These are phyloP conservation scores for Hanseniaspora thailandica DNA, from an alignment of 805 yeast genomes.

Conservation along the genomic window DNA sequence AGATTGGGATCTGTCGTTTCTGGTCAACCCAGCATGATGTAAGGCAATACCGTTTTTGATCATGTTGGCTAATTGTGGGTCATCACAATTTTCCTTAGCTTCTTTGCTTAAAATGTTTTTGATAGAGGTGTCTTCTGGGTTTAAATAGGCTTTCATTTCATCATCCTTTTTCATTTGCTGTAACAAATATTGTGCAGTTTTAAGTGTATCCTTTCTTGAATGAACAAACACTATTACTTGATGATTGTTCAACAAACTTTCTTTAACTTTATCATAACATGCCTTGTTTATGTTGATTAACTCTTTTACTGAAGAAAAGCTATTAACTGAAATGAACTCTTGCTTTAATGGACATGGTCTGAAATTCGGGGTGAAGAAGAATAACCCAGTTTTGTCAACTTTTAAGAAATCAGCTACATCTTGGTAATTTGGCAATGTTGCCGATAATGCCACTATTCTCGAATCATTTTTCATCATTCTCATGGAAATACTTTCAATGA, in stretches of 20 bases:
- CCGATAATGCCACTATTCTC: constrained; percentile 77
- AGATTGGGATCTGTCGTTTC: constrained; percentile 59
- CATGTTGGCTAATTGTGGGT: constrained; percentile 45
- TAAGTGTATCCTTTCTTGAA: constrained; percentile 80
- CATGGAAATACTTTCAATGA: constrained; percentile 74
- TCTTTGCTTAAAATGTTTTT: constrained; percentile 54
- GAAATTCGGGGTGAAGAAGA: constrained; percentile 69
- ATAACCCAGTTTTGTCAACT: constrained; percentile 54
- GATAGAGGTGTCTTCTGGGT: constrained; percentile 43
- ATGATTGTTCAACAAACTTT: constrained; percentile 38
- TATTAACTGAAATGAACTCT: constrained; percentile 68
- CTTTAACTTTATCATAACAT: constrained; percentile 68
- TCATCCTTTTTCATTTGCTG: constrained; percentile 50
- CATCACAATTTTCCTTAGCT: constrained; percentile 40
- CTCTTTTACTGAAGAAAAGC: constrained; percentile 47
- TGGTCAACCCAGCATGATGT: constrained; percentile 82
- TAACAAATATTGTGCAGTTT: constrained; percentile 65
- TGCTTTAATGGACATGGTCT: constrained; percentile 91
- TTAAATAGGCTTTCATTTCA: constrained; percentile 35
- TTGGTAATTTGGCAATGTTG: constrained; percentile 77
- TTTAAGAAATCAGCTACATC: constrained; percentile 77
- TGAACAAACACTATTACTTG: constrained; percentile 88
- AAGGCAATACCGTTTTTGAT: constrained; percentile 68
- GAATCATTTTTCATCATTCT: constrained; percentile 47
- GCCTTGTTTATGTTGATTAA: constrained; percentile 80